Evolutionary conservation across 345 rosid genomes (phyloP), one percentile per base, ranked within the genome.

Genomic region (Salix purpurea): DNA sequence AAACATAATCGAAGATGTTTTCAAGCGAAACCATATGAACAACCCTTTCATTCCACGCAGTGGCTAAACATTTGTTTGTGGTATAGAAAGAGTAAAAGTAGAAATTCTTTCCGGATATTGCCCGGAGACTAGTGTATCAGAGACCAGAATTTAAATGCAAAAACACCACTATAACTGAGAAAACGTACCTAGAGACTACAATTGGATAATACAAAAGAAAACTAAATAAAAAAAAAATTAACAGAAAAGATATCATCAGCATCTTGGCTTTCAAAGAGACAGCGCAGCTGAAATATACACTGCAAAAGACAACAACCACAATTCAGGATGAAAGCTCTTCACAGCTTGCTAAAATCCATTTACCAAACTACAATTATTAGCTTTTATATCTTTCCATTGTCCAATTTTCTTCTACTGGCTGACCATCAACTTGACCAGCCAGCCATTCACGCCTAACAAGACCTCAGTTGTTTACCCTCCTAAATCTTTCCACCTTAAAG

Each of bases 291-390:
- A 73, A 75, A 65, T 60, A 76, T n/a, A 46, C 34, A n/a, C 77
- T 79, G 83, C 79, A 76, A 46, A 70, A 30, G 62, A 71, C 28
- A 67, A 81, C 16, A 69, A 16, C 39, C 39, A 34, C 16, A 2
- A 52, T 32, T 76, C 65, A 52, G 79, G 5, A 56, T 23, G 13
- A 23, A 23, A 58, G 62, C 62, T 58, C 28, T 58, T 8, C 26
- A n/a, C 13, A n/a, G 1, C 14, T 23, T 58, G 28, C 64, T 10
- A n/a, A 58, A 58, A 58, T n/a, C 28, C 28, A 52, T 52, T 52
- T 19, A 58, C 28, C 64, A 58, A 58, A 23, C 28, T 10, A 23
- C 64, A 23, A 58, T 23, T 58, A 58, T n/a, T 58, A 23, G 6
- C 4, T 58, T 58, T n/a, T 58, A 4, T 58, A 58, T 58, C 26